Base-by-base conservation (phyloP, 306 rosid genomes). In the Rosa chinensis region DNA sequence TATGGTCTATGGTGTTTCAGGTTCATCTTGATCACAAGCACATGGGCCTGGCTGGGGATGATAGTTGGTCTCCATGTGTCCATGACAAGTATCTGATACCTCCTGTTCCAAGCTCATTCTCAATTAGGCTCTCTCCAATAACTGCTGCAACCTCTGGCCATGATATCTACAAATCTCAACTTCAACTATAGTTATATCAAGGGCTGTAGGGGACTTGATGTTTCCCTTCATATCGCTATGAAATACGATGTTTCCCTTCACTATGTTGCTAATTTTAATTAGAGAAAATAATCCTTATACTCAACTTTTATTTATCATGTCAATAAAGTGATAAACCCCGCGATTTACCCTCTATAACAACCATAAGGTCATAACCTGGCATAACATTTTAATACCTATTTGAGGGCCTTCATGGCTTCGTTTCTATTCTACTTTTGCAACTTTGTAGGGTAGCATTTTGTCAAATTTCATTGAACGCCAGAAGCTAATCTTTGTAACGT, bases 31-130 rank as follows among this genome's bases (percentile, higher is more conserved):
- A 95, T 70, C 98, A 95, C 90, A 89, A 87, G 89, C 99, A 95
- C 75, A 95, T 92, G 99, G 98, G 99, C 3, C 18, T 92, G 82
- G 98, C 90, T 14, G 99, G 99, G 74, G 99, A 95, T 64, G 98
- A 95, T 83, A 92, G 99, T 84, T 95, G 99, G 99, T 86, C 98
- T 20, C 99, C 98, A 8, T 52, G 87, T 42, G 97, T 90, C 62
- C 99, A 95, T 50, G 77, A 85, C 2, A 81, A 86, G 35, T 92
- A 87, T 83, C 83, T 91, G 84, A 21, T 92, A 82, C 90, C 91
- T 52, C 69, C 96, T 7, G 80, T 78, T 62, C 89, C 96, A 0
- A 83, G 85, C 83, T 85, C 93, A 0, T 95, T 92, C 82, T 89
- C 97, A 21, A 78, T 92, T 35, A 85, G 96, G 87, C 56, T 95